Conservation (phyloP, 129 eudicot species). For the Arctium lappa region DNA sequence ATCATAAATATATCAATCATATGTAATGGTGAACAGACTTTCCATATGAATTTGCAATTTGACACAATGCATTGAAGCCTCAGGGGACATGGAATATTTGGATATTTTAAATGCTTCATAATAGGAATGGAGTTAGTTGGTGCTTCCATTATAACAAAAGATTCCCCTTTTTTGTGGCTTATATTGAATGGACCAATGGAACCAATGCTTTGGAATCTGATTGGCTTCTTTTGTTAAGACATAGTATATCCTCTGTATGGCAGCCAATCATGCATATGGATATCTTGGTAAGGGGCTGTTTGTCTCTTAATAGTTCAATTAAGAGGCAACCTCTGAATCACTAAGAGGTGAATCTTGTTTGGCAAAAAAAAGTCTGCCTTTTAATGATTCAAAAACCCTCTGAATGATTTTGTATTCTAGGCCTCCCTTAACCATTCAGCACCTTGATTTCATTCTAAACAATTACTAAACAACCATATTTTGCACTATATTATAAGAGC, state of each 20-base stretch:
- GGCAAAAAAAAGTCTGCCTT: no score
- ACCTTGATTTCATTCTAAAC: no score
- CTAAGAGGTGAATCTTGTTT: no score
- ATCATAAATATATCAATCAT: not conserved
- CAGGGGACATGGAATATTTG: not conserved
- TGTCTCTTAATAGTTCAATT: no score
- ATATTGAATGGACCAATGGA: constrained; percentile 11
- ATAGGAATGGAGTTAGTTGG: constrained; percentile 8
- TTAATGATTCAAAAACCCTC: no score
- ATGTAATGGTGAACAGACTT: not conserved
- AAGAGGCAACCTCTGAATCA: no score
- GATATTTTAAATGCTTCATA: not conserved
- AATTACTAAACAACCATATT: no score
- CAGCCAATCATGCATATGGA: constrained; percentile 6
- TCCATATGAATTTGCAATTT: not conserved
- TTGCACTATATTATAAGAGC: no score
- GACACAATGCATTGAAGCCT: not conserved
- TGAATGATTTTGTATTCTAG: no score
- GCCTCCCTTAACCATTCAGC: no score
- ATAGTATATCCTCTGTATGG: constrained; percentile 8
- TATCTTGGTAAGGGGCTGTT: not conserved
- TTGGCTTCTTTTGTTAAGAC: constrained; percentile 6
- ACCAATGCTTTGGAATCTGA: constrained; percentile 18
- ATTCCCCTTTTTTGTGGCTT: constrained; percentile 23
- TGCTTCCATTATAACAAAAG: constrained; percentile 18